Base-by-base conservation (phyloP, 768 basidiomycete genomes). In the Auriculariales sp. region DNA sequence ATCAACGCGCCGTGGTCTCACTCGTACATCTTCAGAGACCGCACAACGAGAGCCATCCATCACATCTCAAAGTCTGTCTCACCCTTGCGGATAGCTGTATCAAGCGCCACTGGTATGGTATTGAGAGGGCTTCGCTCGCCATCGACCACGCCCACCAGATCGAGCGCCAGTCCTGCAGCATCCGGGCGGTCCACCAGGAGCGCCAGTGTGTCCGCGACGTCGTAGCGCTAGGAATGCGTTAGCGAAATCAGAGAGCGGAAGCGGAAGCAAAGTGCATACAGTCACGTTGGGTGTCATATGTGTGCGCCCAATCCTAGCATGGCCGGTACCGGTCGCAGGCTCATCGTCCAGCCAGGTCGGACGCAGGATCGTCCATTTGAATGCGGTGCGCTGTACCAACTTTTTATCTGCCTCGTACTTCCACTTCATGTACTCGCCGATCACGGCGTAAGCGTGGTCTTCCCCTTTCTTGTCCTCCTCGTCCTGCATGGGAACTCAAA, bases 341-440 rank as follows among this genome's bases (percentile, higher is more conserved):
- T 68, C 65, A 46, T 79, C 67, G 0, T 61, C 68, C n/a, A 84
- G 60, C 2, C 55, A 55, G n/a, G n/a, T n/a, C n/a, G 82, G 81
- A 9, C 81, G 75, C 28, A 84, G 61, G 31, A 83, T 79, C 2
- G 76, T 77, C 76, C 75, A 83, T 47, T 75, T 70, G 66, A 84
- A 79, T 0, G 70, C 61, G 17, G 70, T 71, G 24, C 81, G 73
- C 49, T 66, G 50, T 36, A 60, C 61, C 30, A 73, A 61, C 54
- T 70, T 60, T 42, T 64, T 59, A 57, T 72, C 70, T 2, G 71
- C 72, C 28, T 66, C 61, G 49, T 67, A 66, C 53, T 74, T 73
- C 48, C 64, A 68, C 31, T 68, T 54, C 53, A 67, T 57, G 51
- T 69, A 70, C 2, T 58, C 61, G 2, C 66, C 63, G 28, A 81